Evolutionary conservation across 108 stramenopile genomes (phyloP).

Genomic region (Nitzschia sp.): DNA sequence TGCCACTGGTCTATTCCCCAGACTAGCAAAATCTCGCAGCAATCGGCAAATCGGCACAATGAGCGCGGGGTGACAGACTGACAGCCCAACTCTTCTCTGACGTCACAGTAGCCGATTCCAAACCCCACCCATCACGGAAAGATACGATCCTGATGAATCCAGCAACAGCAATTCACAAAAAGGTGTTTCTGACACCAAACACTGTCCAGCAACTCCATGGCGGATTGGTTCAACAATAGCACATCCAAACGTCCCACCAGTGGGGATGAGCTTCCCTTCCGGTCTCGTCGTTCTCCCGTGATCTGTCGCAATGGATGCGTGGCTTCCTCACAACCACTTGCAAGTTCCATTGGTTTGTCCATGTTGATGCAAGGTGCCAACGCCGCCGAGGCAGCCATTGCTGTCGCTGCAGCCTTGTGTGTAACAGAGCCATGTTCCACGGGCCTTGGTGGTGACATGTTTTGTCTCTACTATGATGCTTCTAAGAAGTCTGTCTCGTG

Average conservation of each 20-base stretch:
- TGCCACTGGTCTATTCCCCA: too few relatives aligned
- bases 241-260: too few relatives aligned
- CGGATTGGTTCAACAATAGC: conserved; percentile 2
- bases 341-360: conserved; percentile 66
- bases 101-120: too few relatives aligned
- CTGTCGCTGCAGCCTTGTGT: conserved; percentile 70
- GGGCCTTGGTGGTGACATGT: conserved; percentile 79
- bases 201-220: not conserved
- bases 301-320: conserved; percentile 67
- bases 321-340: conserved; percentile 74
- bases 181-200: too few relatives aligned
- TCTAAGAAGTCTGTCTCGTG: conserved; percentile 54
- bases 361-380: conserved; percentile 66
- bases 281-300: conserved; percentile 70
- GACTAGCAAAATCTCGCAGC: too few relatives aligned
- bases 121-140: too few relatives aligned
- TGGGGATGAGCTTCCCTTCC: conserved; percentile 31
- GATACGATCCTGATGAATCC: too few relatives aligned
- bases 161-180: too few relatives aligned
- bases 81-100: too few relatives aligned
- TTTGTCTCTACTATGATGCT: conserved; percentile 88
- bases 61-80: too few relatives aligned
- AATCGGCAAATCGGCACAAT: too few relatives aligned
- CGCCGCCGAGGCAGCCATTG: conserved; percentile 80
- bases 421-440: conserved; percentile 75